A percentile compares a stretch with the other conserved stretches of the same genome.
Conservation (phyloP, 352 stramenopile genomes). For the Elongisporangium prolatum region DNA sequence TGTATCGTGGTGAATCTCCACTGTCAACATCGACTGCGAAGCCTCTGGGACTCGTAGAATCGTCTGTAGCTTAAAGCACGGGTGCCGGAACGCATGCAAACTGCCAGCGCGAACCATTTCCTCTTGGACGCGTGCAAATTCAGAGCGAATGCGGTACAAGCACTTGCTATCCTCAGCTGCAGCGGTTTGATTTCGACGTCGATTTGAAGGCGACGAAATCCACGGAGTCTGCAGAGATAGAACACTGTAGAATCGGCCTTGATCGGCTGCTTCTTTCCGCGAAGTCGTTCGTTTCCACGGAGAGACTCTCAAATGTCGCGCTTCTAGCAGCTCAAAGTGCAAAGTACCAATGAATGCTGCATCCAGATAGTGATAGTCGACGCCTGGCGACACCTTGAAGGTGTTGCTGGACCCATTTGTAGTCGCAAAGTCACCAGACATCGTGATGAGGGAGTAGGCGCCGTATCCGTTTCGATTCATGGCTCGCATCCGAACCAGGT, state of each 20-base stretch:
- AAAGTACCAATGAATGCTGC: conserved; percentile 50
- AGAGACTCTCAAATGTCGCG: conserved; percentile 18
- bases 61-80: conserved; percentile 30
- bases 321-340: conserved; percentile 55
- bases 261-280: conserved; percentile 6
- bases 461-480: conserved; percentile 63
- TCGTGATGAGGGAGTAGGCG: conserved; percentile 40
- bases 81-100: conserved; percentile 37
- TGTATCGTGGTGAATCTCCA: conserved; percentile 42
- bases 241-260: conserved; percentile 17
- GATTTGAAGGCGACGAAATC: neutral
- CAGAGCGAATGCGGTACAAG: conserved; percentile 42
- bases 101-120: conserved; percentile 42
- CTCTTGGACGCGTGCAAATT: conserved; percentile 37
- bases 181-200: neutral
- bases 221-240: conserved; percentile 21
- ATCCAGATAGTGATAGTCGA: neutral
- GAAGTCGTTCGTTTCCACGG: neutral
- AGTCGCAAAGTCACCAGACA: conserved; percentile 46
- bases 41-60: conserved; percentile 47
- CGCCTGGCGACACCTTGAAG: neutral
- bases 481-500: conserved; percentile 51
- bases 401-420: conserved; percentile 2
- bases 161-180: conserved; percentile 7
- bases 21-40: conserved; percentile 26